A percentile compares a stretch with the other conserved stretches of the same genome.
Evolutionary conservation across 371 early-diverging fungal species (phyloP).

Genomic region (Rhizopus delemar): DNA sequence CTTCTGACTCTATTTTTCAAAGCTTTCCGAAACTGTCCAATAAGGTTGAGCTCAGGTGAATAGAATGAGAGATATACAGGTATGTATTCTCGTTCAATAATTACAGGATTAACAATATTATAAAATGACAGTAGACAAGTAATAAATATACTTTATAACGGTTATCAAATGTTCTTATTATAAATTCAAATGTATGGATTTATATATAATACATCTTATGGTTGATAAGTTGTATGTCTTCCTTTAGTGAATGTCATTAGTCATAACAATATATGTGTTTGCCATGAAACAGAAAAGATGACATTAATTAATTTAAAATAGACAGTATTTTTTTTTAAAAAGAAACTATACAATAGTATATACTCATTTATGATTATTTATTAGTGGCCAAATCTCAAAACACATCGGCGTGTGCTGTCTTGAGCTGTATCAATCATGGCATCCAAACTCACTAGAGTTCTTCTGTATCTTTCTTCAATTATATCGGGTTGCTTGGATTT

Average conservation of each 20-base stretch:
- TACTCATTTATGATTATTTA: constrained; percentile 9
- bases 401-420: too few relatives aligned
- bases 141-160: constrained; percentile 16
- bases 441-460: constrained; percentile 23
- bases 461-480: constrained; percentile 24
- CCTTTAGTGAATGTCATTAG: constrained; percentile 21
- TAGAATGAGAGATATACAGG: constrained; percentile 18
- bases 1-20: constrained; percentile 23
- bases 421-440: too few relatives aligned
- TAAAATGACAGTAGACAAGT: constrained; percentile 8
- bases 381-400: constrained; percentile 20
- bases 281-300: constrained; percentile 18
- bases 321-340: constrained; percentile 15
- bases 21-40: constrained; percentile 17
- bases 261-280: constrained; percentile 16
- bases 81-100: constrained; percentile 21
- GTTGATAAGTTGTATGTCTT: constrained; percentile 23
- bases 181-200: constrained; percentile 18
- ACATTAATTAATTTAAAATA: constrained; percentile 18
- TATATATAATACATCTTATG: constrained; percentile 21
- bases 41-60: constrained; percentile 23
- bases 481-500: constrained; percentile 25
- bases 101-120: constrained; percentile 18
- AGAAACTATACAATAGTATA: constrained; percentile 20
- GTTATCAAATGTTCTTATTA: constrained; percentile 20